These are phyloP conservation scores for Penicillium sp. DNA, from an alignment of 2,329 filamentous ascomycete genomes.

Conservation along the genomic window DNA sequence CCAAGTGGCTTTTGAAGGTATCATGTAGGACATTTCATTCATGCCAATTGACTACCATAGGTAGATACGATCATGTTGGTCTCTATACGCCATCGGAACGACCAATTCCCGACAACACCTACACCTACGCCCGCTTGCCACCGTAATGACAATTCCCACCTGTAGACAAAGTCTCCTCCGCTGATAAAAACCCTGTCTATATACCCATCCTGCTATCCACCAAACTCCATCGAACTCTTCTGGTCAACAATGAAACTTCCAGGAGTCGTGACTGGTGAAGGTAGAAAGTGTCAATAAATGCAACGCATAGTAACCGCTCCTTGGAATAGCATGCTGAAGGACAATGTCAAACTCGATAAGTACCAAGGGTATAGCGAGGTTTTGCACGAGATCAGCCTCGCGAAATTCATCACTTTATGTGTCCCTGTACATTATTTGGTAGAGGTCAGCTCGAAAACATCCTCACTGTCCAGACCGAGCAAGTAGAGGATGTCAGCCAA, in stretches of 20 bases:
- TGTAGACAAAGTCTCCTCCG: no score
- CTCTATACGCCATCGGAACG: constrained; percentile 1
- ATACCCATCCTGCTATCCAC: background rate
- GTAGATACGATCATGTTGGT: no score
- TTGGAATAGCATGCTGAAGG: no score
- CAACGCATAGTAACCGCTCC: no score
- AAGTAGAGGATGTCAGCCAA: constrained; percentile 56
- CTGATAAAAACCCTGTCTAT: no score
- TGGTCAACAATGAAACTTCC: no score
- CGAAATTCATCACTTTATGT: background rate
- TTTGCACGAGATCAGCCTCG: background rate
- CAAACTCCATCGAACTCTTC: background rate
- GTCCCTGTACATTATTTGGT: constrained; percentile 7
- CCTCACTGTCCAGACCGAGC: constrained; percentile 49
- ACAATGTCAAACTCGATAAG: no score
- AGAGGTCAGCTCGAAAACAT: constrained; percentile 43
- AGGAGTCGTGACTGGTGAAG: no score
- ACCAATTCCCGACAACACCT: constrained; percentile 1
- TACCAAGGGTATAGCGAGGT: background rate
- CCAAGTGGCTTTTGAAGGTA: no score
- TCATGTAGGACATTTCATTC: no score
- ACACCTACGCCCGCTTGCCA: background rate
- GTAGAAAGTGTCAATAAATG: no score
- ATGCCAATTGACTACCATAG: no score
- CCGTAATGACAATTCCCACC: background rate